Base-by-base conservation (phyloP, 345 rosid species). In the Fremontodendron californicum region DNA sequence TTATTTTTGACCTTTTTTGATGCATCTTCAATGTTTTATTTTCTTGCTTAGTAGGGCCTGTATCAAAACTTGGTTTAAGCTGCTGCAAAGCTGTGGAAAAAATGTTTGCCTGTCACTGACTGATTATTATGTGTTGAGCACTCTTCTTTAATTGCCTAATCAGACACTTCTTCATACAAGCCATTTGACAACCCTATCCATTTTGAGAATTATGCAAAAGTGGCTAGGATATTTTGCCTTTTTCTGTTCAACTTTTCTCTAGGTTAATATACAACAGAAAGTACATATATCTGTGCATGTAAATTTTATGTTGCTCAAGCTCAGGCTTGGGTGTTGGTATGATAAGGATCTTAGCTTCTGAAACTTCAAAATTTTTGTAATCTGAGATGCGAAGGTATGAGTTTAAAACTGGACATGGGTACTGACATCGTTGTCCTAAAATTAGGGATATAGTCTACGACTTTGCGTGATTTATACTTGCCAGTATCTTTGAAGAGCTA, bases 381-480 rank as follows among this genome's bases (percentile, higher is more conserved):
- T n/a, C 10, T 65, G 70, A 64, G 45, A 62, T 62, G 67, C 21
- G 8, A 40, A 63, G 43, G 45, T n/a, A 39, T 39, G 71, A 9
- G 49, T 45, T 18, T 61, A 35, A 60, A 60, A 60, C 18, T 29
- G 40, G 39, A 13, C 9, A 6, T 31, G 66, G 40, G 67, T 62
- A 31, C 5, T 15, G 9, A 6, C 40, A 33, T 37, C 8, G 18
- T 39, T 40, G 29, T 40, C 71, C 48, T 4, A 66, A 65, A 66
- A 66, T 39, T 39, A 66, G 49, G 71, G 31, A 66, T 66, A 45
- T 66, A 66, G 31, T 40, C 31, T n/a, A n/a, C n/a, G n/a, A n/a
- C n/a, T n/a, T n/a, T 21, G 8, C 40, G 31, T 27, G 19, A 40
- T 66, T 15, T 66, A 11, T 40, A 40, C 70, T 65, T 39, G 15